Evolutionary conservation across 805 yeast genomes (phyloP), one percentile per base, ranked within the genome.

Genomic region (Lipomyces anomalus): DNA sequence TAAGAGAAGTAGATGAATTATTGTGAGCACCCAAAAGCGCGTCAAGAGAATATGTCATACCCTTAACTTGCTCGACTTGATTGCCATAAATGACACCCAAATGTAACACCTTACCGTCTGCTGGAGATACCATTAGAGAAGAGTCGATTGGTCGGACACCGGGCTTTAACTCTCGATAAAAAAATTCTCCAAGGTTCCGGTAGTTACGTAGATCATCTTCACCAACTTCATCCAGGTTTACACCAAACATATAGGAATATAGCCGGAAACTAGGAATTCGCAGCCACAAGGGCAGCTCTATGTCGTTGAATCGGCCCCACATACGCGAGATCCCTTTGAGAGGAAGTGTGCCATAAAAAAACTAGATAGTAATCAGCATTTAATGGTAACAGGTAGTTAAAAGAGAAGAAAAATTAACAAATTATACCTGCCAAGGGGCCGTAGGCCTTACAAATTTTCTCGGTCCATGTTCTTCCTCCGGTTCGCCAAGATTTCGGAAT

Each of bases 31-130:
- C 99, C 38, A 92, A 72, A 44, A 92, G 75, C 6, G 94, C 89
- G 55, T 85, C 90, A 13, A 92, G 74, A 1, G 95, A 81, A 64
- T 92, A 92, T 1, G 94, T 86, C 78, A 92, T 78, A 5, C 98
- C 98, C 67, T 92, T 92, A 34, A 92, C 97, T 65, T 90, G 97
- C 64, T 92, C 97, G 49, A 92, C 87, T 29, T 63, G 58, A 29
- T 63, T 58, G 28, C 95, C 95, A 56, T 82, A 75, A 33, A 85
- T 78, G 24, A 77, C 70, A 21, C 99, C 99, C 48, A 86, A 75
- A 57, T 86, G 89, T 48, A 92, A 69, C 16, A 92, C 82, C 53
- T 76, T 81, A 20, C 99, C 99, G 66, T 92, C 99, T 47, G 95
- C 80, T 2, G 99, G 99, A 29, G 92, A 81, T 6, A 82, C 92